Evolutionary conservation across 169 alveolate genomes (phyloP), one percentile per base, ranked within the genome.

Genomic region (Plasmodium gallinaceum): DNA sequence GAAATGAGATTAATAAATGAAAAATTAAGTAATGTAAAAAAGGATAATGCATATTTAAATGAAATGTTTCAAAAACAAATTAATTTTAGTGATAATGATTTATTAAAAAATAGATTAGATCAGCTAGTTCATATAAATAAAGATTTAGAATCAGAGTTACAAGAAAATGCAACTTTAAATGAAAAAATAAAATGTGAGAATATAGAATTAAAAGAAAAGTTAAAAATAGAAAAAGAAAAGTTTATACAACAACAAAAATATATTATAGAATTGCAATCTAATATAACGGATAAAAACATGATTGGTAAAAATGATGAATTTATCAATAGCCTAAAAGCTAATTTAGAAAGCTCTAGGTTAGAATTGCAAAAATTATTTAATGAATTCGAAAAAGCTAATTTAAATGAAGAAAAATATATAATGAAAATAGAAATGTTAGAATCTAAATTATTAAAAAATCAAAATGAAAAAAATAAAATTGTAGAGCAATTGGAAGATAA

Each of bases 171-270:
- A 0, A 18, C 43, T n/a, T 10, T 39, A 16, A 14, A 39, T 24
- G 91, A 70, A 42, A 68, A 83, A 57, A 62, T 83, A 24, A 83
- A 83, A 42, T 54, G 12, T 26, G 85, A 83, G 10, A 54, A 68
- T 16, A n/a, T 18, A 0, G 72, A 83, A 58, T 7, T 83, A 32
- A 66, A 83, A 37, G 69, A 83, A 20, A 39, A 57, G 16, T 10
- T 83, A 18, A 57, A 62, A 42, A 7, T 83, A 0, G 86, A 83
- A 61, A 83, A 83, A 46, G 62, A 62, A 37, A 83, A 68, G 68
- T 22, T n/a, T 0, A n/a, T 39, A 22, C 70, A 83, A 46, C 91
- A 83, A 48, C 74, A 83, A 46, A 83, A 66, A 48, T 48, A 57
- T 48, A 83, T 83, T 45, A 9, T 61, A 12, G 74, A 83, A 37